These are phyloP conservation scores for Gastrolobium bilobum DNA, from an alignment of 306 rosid species.

Conservation along the genomic window DNA sequence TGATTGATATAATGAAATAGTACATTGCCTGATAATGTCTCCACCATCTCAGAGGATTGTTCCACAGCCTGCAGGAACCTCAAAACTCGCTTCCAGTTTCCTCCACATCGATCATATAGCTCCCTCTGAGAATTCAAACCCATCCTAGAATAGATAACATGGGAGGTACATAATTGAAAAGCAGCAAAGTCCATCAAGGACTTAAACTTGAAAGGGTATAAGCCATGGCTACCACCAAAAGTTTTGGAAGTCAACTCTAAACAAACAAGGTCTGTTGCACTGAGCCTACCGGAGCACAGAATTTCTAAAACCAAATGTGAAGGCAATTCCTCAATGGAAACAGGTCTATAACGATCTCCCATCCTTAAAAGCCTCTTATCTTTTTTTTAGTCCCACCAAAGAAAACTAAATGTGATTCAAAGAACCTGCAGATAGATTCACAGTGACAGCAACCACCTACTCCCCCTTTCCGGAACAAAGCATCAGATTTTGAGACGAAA, in stretches of 20 bases:
- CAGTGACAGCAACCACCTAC: constrained; percentile 42
- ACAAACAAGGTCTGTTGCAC: constrained; percentile 75
- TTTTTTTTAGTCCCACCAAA: constrained; percentile 31
- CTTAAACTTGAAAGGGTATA: constrained; percentile 68
- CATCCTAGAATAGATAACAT: constrained; percentile 64
- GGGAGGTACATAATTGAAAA: constrained; percentile 74
- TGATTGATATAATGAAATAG: constrained; percentile 57
- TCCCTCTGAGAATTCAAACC: constrained; percentile 62
- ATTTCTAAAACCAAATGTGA: constrained; percentile 86
- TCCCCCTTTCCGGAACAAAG: constrained; percentile 35
- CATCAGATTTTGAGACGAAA: constrained; percentile 70
- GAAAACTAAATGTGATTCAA: constrained; percentile 32
- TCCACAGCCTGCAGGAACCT: constrained; percentile 92
- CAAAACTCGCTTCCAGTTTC: constrained; percentile 88
- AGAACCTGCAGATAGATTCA: constrained; percentile 49
- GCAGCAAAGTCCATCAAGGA: constrained; percentile 83
- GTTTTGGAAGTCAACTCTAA: constrained; percentile 86
- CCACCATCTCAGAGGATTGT: constrained; percentile 74
- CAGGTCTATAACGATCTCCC: constrained; percentile 61
- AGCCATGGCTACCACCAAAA: constrained; percentile 58
- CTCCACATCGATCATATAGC: constrained; percentile 76
- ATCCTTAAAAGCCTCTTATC: constrained; percentile 41
- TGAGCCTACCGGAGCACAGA: constrained; percentile 75
- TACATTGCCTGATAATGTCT: constrained; percentile 98
- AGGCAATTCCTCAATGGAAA: constrained; percentile 65